A percentile compares a stretch with the other conserved stretches of the same genome.
These are phyloP conservation scores for Penicillium longicatenatum DNA, from an alignment of 495 filamentous ascomycete species.

Conservation along the genomic window DNA sequence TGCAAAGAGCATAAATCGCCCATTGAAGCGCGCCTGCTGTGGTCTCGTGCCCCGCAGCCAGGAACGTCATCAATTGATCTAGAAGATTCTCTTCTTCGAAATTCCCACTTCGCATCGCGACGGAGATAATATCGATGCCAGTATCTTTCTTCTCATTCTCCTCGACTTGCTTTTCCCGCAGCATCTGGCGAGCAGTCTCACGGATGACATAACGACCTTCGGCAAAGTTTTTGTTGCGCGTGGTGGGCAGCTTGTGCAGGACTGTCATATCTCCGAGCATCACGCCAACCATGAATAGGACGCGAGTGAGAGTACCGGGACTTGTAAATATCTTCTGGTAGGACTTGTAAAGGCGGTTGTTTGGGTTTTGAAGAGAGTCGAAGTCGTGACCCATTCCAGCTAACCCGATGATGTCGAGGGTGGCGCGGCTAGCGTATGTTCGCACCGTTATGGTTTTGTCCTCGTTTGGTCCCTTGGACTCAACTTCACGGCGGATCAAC, in stretches of 20 bases:
- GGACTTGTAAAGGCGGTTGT: slow-evolving; percentile 61
- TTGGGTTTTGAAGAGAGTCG: slow-evolving; percentile 63
- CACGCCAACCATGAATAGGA: slow-evolving; percentile 47
- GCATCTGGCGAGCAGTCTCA: slow-evolving; percentile 62
- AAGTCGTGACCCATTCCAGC: slow-evolving; percentile 88
- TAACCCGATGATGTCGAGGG: slow-evolving; percentile 87
- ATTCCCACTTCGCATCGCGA: slow-evolving; percentile 72
- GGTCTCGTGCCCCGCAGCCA: slow-evolving; percentile 88
- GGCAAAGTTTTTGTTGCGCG: slow-evolving; percentile 64
- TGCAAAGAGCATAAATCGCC: slow-evolving; percentile 60
- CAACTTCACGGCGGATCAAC: slow-evolving; percentile 39
- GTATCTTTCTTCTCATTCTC: slow-evolving; percentile 36
- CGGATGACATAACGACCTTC: slow-evolving; percentile 60
- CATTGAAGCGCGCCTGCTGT: slow-evolving; percentile 63
- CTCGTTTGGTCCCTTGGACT: slow-evolving; percentile 15
- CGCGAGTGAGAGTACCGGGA: slow-evolving; percentile 18
- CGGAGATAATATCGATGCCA: slow-evolving; percentile 78
- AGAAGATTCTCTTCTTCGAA: slow-evolving; percentile 80
- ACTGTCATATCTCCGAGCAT: slow-evolving; percentile 36
- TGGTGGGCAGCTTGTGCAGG: slow-evolving; percentile 57
- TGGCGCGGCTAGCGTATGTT: slow-evolving; percentile 68
- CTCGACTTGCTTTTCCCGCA: slow-evolving; percentile 66
- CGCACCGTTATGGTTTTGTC: slow-evolving; percentile 57
- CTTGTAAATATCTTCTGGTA: slow-evolving; percentile 56
- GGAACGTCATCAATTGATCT: slow-evolving; percentile 95